A percentile compares a stretch with the other conserved stretches of the same genome.
Conservation (phyloP, 306 rosid species). For the Citrullus colocynthis region DNA sequence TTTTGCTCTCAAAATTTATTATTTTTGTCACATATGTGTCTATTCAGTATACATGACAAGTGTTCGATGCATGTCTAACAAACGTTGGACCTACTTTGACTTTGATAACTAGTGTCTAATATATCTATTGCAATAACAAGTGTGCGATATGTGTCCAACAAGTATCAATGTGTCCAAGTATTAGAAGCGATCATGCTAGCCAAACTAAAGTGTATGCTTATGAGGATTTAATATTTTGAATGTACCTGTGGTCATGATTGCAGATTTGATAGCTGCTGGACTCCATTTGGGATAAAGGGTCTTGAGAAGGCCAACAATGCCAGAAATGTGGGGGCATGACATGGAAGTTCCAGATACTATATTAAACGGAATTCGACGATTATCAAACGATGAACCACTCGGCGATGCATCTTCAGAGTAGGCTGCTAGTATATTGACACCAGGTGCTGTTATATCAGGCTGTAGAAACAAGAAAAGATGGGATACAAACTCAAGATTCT, state of each 20-base stretch:
- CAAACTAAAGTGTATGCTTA: too few species aligned
- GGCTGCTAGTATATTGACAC: slow-evolving; percentile 1
- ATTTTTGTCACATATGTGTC: too few species aligned
- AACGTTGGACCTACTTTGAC: too few species aligned
- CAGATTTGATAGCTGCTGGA: slow-evolving; percentile 13
- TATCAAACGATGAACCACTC: background rate
- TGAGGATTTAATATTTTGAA: background rate
- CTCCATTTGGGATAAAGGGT: slow-evolving; percentile 10
- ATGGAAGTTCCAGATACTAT: slow-evolving; percentile 9
- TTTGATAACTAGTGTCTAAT: too few species aligned
- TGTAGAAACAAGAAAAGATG: background rate
- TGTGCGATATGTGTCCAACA: too few species aligned
- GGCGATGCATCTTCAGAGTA: background rate
- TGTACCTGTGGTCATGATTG: slow-evolving; percentile 13
- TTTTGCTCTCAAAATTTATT: too few species aligned
- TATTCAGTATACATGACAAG: too few species aligned
- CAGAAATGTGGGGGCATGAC: slow-evolving; percentile 12
- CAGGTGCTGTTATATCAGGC: slow-evolving; percentile 14
- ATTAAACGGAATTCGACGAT: background rate
- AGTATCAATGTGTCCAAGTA: too few species aligned
- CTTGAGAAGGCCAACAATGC: slow-evolving; percentile 10
- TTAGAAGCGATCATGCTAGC: too few species aligned
- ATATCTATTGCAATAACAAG: too few species aligned
- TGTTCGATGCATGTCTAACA: too few species aligned
- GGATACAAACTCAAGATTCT: background rate